Conservation (phyloP, 1,284 basidiomycete species). For the Apiotrichum gamsii region DNA sequence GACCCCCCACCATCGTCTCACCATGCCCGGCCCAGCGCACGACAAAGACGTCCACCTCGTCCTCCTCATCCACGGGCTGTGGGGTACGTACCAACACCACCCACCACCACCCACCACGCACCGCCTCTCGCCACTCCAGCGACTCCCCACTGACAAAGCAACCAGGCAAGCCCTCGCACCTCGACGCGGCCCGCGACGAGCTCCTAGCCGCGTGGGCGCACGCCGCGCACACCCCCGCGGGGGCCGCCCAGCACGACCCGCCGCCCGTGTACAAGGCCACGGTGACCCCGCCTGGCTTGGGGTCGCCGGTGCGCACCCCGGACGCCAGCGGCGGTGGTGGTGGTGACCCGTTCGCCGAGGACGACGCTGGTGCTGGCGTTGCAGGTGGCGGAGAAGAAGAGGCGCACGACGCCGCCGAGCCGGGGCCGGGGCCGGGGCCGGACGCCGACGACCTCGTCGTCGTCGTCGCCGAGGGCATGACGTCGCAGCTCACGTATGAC, state of each 20-base stretch:
- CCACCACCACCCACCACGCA: too few relatives aligned
- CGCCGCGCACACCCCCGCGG: not conserved
- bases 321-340: too few relatives aligned
- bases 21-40: not conserved
- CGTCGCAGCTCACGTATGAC: slow-evolving; percentile 41
- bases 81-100: too few relatives aligned
- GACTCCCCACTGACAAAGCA: not conserved
- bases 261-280: not conserved
- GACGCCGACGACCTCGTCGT: slow-evolving; percentile 37
- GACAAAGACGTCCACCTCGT: slow-evolving; percentile 35
- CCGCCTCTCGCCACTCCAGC: too few relatives aligned
- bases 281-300: not conserved
- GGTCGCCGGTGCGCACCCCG: not conserved
- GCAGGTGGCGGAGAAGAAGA: too few relatives aligned
- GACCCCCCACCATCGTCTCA: not conserved
- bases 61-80: slow-evolving; percentile 45
- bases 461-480: slow-evolving; percentile 41
- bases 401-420: too few relatives aligned
- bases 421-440: too few relatives aligned
- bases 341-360: too few relatives aligned
- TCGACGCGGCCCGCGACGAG: slow-evolving; percentile 35
- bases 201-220: slow-evolving; percentile 26
- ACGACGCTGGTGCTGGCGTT: not conserved
- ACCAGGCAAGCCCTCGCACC: slow-evolving; percentile 36
- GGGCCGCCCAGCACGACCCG: not conserved